Evolutionary conservation across 129 eudicot genomes (phyloP).

Genomic region (Pulicaria dysenterica): DNA sequence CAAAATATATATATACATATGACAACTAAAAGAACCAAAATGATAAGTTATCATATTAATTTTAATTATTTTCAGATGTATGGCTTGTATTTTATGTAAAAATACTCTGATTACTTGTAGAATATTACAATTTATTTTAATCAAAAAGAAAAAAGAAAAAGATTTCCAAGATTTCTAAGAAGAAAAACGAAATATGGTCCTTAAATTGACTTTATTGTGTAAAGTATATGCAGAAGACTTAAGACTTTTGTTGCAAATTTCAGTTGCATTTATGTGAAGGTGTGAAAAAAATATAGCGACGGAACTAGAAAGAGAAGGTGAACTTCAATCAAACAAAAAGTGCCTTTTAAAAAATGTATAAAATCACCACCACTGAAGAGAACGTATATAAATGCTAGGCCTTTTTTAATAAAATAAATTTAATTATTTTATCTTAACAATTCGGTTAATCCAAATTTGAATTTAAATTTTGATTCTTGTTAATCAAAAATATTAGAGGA

Average conservation of each 20-base stretch:
- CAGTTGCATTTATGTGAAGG: not conserved
- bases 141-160: not conserved
- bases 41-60: too few species aligned
- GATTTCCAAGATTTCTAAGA: not conserved
- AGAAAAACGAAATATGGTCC: conserved; percentile 4
- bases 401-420: too few species aligned
- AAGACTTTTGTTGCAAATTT: conserved; percentile 4
- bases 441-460: too few species aligned
- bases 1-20: too few species aligned
- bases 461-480: too few species aligned
- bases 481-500: too few species aligned
- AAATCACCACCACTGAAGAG: not conserved
- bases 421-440: too few species aligned
- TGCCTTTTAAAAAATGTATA: not conserved
- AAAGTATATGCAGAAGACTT: not conserved
- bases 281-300: not conserved
- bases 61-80: too few species aligned
- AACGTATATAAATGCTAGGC: too few species aligned
- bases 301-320: not conserved
- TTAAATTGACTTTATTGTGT: not conserved
- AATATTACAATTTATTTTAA: not conserved
- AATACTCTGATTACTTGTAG: too few species aligned
- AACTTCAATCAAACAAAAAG: conserved; percentile 7
- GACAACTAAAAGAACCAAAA: too few species aligned
- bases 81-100: too few species aligned